These are phyloP conservation scores for Phaeoacremonium minimum DNA, from an alignment of 2,329 filamentous ascomycete genomes.

Conservation along the genomic window DNA sequence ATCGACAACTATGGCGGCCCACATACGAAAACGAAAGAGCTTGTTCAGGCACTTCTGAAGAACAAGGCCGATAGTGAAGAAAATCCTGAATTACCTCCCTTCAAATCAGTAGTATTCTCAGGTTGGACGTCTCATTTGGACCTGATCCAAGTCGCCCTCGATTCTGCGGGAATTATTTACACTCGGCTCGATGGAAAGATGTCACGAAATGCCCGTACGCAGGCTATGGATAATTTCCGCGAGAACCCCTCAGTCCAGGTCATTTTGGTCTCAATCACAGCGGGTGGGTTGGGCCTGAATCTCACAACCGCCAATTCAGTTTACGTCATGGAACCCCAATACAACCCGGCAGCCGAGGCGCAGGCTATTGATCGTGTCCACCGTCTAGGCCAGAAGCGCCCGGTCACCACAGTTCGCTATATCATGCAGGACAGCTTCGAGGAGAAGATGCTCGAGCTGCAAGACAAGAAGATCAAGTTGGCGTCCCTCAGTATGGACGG, in stretches of 20 bases:
- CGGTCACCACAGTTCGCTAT: constrained; percentile 81
- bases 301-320: constrained; percentile 81
- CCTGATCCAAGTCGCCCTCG: constrained; percentile 79
- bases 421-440: constrained; percentile 91
- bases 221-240: constrained; percentile 74
- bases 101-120: constrained; percentile 93
- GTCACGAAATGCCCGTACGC: constrained; percentile 67
- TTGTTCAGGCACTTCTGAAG: constrained; percentile 69
- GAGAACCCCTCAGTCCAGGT: constrained; percentile 68
- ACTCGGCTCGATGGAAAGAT: constrained; percentile 89
- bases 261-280: constrained; percentile 88
- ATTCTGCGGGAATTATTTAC: constrained; percentile 61
- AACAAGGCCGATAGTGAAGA: constrained; percentile 59
- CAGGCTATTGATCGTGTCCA: constrained; percentile 94
- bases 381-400: constrained; percentile 82
- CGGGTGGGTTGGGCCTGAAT: constrained; percentile 88
- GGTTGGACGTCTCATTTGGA: constrained; percentile 96
- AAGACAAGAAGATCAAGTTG: constrained; percentile 88
- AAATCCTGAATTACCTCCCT: constrained; percentile 63
- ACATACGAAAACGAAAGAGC: constrained; percentile 84
- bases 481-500: constrained; percentile 82
- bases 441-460: constrained; percentile 85
- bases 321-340: constrained; percentile 98
- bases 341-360: constrained; percentile 90
- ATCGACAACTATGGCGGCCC: constrained; percentile 74